Base-by-base conservation (phyloP, 2,329 filamentous ascomycete species). In the Venturia asperata region DNA sequence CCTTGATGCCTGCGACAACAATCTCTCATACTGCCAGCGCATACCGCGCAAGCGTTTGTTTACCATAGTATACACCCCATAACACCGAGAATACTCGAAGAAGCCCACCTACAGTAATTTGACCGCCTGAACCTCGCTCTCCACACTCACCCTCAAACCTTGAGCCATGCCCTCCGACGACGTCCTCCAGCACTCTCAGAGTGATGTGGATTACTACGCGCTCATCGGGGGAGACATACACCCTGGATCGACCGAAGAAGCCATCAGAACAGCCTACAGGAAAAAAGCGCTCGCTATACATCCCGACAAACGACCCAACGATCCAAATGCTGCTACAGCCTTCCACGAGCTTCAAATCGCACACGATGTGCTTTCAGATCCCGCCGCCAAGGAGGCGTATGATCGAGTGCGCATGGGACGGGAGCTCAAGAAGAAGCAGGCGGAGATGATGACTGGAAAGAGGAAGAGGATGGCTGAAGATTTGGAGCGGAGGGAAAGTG, bases 221-320 rank as follows among this genome's bases (percentile, higher is more conserved):
- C 82, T 96, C 34, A 83, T 96, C 19, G 83, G 83, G 65, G 81
- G 61, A 4, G 58, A 49, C 19, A 43, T 94, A 62, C 80, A 85
- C 65, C 80, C 85, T 24, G 82, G 86, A 21, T 85, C 87, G 0
- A 78, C 82, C 24, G 87, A 88, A 65, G 78, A 85, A n/a, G 88
- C 92, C 68, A 88, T 96, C 71, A 87, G 90, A 68, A 87, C 89
- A 69, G 91, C 91, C 56, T 97, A 93, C 81, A 86, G 91, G 66
- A 90, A 90, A 71, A 87, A 88, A 39, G 91, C 91, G 3, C 81
- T 96, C n/a, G 91, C 91, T 72, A 91, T 92, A 79, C 93, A 97
- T 75, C 93, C 93, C 0, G 93, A 97, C 82, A 96, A 97, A 78
- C 85, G 87, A 68, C 85, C 84, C 63, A 74, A 75, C 69, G 74